These are phyloP conservation scores for Anacardium occidentale DNA, from an alignment of 345 rosid genomes.

Conservation along the genomic window DNA sequence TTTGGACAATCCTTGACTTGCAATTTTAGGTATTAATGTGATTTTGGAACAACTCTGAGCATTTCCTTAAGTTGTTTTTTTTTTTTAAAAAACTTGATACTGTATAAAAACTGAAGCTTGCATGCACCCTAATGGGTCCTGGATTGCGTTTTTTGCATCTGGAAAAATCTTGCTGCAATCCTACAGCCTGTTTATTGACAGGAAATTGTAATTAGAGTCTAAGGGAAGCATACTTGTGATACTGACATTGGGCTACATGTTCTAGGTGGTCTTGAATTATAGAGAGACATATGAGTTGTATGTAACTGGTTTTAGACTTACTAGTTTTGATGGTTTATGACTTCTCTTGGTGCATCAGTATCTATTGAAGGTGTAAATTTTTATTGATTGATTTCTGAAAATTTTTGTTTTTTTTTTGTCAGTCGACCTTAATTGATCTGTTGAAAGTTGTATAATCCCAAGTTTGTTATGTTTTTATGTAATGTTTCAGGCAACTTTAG, in stretches of 20 bases:
- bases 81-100: not conserved
- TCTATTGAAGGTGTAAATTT: not conserved
- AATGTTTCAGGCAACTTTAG: slow-evolving; percentile 76
- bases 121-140: not conserved
- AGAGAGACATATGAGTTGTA: not conserved
- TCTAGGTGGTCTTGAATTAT: not conserved
- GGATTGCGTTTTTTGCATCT: not conserved
- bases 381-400: too few relatives aligned
- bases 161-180: not conserved
- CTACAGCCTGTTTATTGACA: not conserved
- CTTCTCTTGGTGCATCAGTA: not conserved
- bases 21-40: not conserved
- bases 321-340: slow-evolving; percentile 1
- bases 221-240: not conserved
- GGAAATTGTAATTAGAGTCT: not conserved
- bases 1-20: not conserved
- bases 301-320: slow-evolving; percentile 13
- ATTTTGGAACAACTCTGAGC: not conserved
- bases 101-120: too few relatives aligned
- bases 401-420: too few relatives aligned
- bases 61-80: not conserved
- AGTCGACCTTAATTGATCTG: not conserved
- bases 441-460: not conserved
- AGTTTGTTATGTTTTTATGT: slow-evolving; percentile 12
- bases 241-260: not conserved